Evolutionary conservation across 1,139 yeast species (phyloP).

Genomic region (Pichia sp.): DNA sequence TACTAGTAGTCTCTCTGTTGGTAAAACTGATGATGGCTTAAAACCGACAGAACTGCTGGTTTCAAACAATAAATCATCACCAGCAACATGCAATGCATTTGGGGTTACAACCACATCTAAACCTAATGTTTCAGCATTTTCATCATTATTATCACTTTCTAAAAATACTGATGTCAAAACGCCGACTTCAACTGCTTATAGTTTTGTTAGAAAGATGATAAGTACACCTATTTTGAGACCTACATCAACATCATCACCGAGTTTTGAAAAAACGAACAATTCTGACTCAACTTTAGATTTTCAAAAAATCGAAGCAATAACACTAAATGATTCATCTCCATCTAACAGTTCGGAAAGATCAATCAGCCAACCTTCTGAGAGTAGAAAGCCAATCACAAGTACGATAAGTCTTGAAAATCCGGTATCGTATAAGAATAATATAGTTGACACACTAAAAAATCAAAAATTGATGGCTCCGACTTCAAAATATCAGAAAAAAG

Average conservation of each 20-base stretch:
- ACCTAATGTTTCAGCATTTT: slow-evolving; percentile 30
- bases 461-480: neutral
- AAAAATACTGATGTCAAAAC: slow-evolving; percentile 19
- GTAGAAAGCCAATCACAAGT: slow-evolving; percentile 1
- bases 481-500: neutral
- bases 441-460: neutral
- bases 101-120: slow-evolving; percentile 30
- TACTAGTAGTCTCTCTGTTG: too few species aligned
- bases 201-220: slow-evolving; percentile 28
- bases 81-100: slow-evolving; percentile 28
- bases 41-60: slow-evolving; percentile 21
- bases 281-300: neutral
- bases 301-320: slow-evolving; percentile 3
- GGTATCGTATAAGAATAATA: neutral
- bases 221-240: slow-evolving; percentile 25
- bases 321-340: neutral
- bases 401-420: neutral
- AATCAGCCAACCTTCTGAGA: neutral
- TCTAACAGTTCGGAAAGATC: neutral
- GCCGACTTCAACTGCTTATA: slow-evolving; percentile 22
- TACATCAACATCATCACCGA: slow-evolving; percentile 11
- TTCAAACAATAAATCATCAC: slow-evolving; percentile 22
- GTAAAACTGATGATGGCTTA: slow-evolving; percentile 12
- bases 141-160: slow-evolving; percentile 26
- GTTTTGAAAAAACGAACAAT: neutral